Evolutionary conservation across 768 basidiomycete species (phyloP), one percentile per base, ranked within the genome.

Genomic region (Collybia sordida): DNA sequence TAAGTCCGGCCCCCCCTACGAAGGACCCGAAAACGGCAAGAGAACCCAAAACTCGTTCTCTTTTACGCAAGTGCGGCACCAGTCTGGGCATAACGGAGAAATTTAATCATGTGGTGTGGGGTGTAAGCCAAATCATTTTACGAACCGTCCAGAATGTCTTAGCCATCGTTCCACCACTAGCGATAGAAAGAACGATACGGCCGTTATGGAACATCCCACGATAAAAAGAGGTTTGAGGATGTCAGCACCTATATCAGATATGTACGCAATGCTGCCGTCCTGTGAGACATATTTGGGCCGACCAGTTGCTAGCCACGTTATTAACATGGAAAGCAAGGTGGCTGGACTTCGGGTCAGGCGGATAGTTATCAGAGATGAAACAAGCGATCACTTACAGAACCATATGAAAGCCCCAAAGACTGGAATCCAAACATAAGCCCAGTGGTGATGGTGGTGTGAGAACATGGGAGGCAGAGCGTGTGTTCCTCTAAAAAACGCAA

Each of bases 161-260:
- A 90, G 71, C 58, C 79, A 77, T 41, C 87, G 74, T 64, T 90
- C 86, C 24, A 83, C 59, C 4, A 73, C 55, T 22, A 90, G 74
- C 6, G 81, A 79, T 42, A 83, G 66, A 57, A 86, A 68, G 64
- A 91, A 88, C 0, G 75, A 70, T 2, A 79, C 65, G 6, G 78
- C 82, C 2, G 89, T 88, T 50, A 89, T 76, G 34, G 72, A 69
- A 56, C 82, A 85, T 6, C 83, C 83, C 14, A 75, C 71, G 43
- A 91, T 71, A 59, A 92, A 92, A 31, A 91, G 74, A 3, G 90
- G 89, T 61, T 91, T 90, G 38, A 91, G 69, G 45, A 76, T 72
- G 55, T 77, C 77, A 17, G 90, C 88, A n/a, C 85, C 88, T 28
- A 90, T 67, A 58, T 91, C 88, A 36, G 86, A 88, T 42, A 91